Evolutionary conservation across 805 yeast species (phyloP), one percentile per base, ranked within the genome.

Genomic region (Candida corydali): DNA sequence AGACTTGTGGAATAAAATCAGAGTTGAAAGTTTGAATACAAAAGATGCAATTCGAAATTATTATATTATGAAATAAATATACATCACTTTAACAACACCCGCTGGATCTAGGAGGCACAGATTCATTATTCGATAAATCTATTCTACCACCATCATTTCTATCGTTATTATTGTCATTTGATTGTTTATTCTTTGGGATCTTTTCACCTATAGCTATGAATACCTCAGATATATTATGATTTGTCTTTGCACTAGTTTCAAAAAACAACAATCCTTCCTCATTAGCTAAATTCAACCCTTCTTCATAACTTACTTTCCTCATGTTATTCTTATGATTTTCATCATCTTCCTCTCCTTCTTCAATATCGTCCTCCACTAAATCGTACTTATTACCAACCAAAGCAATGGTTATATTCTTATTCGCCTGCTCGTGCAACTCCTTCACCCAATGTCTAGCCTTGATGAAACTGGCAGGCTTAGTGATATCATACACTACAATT

Each of bases 361-460:
- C 68, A 12, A 70, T 73, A 15, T 70, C 69, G 35, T 66, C 71
- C 38, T 78, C 80, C 10, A 81, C 76, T 44, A 91, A 67, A 61
- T 91, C 98, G 41, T 78, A 75, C 65, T 91, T 91, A 69, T 89
- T 91, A 26, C 96, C 98, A 19, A 89, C 96, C 26, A 91, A 70
- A 3, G 98, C 98, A 59, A 91, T 88, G 40, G 87, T 78, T 35
- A 91, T 91, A 44, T 83, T 89, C 45, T 86, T 85, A n/a, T 85
- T 73, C 14, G 97, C 97, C 63, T 89, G 98, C 48, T 89, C 95
- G 55, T 87, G 95, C 48, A 91, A 74, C 59, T 91, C 98, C 54
- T 85, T 85, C 38, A 91, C 96, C 98, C 98, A 91, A 63, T 91
- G 97, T 51, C 97, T 83, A 6, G 98, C 98, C 61, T 91, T 88